phyloP scores from a whole-genome alignment of 176 grass and related monocot species.

The Eremochloa ophiuroides region DNA sequence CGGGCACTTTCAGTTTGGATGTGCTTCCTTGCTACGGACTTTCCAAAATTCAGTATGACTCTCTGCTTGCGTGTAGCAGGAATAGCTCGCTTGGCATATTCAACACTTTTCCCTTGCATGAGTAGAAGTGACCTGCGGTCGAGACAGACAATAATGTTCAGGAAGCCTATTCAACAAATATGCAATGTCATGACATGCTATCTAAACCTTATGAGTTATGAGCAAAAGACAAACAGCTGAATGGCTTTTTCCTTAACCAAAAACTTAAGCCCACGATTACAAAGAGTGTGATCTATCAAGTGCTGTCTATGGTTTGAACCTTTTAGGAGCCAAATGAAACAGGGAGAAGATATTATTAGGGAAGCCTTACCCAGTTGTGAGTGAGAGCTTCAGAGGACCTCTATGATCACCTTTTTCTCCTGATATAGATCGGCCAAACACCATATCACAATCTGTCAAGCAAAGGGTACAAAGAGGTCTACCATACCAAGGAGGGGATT shows the following conservation, averaged over 20 bases:
- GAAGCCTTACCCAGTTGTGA: conserved; percentile 59
- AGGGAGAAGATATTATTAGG: conserved; percentile 18
- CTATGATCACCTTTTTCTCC: conserved; percentile 79
- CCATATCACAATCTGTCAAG: conserved; percentile 93
- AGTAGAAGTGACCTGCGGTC: conserved; percentile 63
- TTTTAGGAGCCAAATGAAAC: not conserved
- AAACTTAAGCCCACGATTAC: not conserved
- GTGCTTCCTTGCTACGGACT: conserved; percentile 51
- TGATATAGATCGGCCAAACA: conserved; percentile 69
- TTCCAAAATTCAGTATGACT: conserved; percentile 66
- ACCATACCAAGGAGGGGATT: conserved; percentile 72
- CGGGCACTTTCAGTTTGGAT: conserved; percentile 20
- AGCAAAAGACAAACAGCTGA: not conserved
- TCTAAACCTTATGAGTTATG: not conserved
- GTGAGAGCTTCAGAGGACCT: conserved; percentile 74
- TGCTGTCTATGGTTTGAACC: not conserved
- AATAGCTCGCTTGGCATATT: conserved; percentile 64
- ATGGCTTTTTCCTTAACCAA: not conserved
- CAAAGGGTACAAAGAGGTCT: conserved; percentile 83
- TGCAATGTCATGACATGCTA: not conserved
- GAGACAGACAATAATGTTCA: not conserved
- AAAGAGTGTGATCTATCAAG: not conserved
- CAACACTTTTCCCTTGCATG: conserved; percentile 62
- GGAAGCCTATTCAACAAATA: conserved; percentile 4
- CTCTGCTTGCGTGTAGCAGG: conserved; percentile 46